These are phyloP conservation scores for Collybiopsis confluens DNA, from an alignment of 768 basidiomycete species.

Conservation along the genomic window DNA sequence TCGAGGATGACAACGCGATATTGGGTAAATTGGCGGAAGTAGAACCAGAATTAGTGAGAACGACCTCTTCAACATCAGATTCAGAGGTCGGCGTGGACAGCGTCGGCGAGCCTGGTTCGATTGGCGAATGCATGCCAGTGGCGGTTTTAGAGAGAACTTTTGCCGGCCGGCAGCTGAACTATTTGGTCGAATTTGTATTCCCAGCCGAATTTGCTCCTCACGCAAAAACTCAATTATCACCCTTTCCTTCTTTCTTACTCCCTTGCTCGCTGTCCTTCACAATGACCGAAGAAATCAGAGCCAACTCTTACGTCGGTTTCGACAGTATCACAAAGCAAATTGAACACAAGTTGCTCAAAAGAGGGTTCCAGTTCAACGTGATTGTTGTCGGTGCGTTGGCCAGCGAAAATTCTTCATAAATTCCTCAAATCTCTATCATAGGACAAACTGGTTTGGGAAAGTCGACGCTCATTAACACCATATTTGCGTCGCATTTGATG, in stretches of 20 bases:
- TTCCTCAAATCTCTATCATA: constrained; percentile 25
- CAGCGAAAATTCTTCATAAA: neutral
- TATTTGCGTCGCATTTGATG: constrained; percentile 97
- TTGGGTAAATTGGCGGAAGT: neutral
- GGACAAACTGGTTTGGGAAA: constrained; percentile 98
- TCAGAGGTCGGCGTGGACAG: constrained; percentile 3
- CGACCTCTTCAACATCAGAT: neutral
- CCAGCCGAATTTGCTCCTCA: constrained; percentile 5
- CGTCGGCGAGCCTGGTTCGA: constrained; percentile 6
- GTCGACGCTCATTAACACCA: constrained; percentile 97
- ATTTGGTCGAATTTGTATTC: neutral
- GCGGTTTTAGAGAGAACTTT: too few species aligned
- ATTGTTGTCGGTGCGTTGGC: constrained; percentile 83
- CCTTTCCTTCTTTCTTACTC: neutral
- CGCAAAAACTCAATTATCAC: neutral
- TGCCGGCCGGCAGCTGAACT: neutral
- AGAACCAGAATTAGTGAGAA: neutral
- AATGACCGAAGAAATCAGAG: constrained; percentile 74
- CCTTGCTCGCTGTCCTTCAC: neutral
- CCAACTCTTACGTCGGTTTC: constrained; percentile 94
- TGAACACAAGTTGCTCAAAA: constrained; percentile 98
- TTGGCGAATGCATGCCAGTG: neutral
- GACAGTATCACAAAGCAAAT: constrained; percentile 97
- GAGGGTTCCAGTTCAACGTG: constrained; percentile 99
- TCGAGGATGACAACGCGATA: neutral